phyloP scores from a whole-genome alignment of 1,284 basidiomycete genomes.

The Exobasidium cylindrosporum region DNA sequence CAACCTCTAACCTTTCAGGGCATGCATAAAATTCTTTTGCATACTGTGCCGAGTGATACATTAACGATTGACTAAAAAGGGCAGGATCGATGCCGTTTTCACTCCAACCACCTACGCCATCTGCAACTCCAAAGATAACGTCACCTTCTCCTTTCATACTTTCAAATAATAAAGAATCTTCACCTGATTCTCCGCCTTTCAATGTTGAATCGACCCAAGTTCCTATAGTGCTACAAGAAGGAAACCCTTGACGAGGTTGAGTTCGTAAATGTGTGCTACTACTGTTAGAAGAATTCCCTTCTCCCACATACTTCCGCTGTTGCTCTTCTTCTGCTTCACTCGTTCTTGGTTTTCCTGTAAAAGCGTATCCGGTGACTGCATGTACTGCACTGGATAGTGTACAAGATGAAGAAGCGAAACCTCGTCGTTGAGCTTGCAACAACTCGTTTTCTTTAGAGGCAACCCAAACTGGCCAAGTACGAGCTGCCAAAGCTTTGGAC shows the following conservation, averaged over 20 bases:
- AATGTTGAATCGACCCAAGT: slow-evolving; percentile 65
- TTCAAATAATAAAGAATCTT: slow-evolving; percentile 58
- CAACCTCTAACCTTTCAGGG: slow-evolving; percentile 10
- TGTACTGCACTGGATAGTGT: slow-evolving; percentile 60
- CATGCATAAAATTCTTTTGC: slow-evolving; percentile 20
- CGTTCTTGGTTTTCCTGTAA: slow-evolving; percentile 70
- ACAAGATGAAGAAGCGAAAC: not conserved
- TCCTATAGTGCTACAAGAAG: slow-evolving; percentile 66
- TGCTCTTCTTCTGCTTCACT: slow-evolving; percentile 21
- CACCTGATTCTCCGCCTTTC: slow-evolving; percentile 62
- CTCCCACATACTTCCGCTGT: slow-evolving; percentile 19
- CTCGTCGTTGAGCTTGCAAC: too few species aligned
- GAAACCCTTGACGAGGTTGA: slow-evolving; percentile 62
- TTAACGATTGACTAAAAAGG: slow-evolving; percentile 65
- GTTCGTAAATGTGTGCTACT: slow-evolving; percentile 12
- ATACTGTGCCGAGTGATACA: slow-evolving; percentile 68
- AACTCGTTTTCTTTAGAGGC: too few species aligned
- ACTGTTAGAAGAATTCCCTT: slow-evolving; percentile 4
- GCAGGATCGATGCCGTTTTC: slow-evolving; percentile 79
- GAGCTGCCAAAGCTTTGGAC: too few species aligned
- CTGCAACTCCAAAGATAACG: slow-evolving; percentile 70
- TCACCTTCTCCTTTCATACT: slow-evolving; percentile 66
- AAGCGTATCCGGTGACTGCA: slow-evolving; percentile 72
- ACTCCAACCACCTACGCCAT: slow-evolving; percentile 70
- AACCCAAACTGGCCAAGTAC: too few species aligned